phyloP scores from a whole-genome alignment of 177 flowering plant species.

The Vitis hybrid region DNA sequence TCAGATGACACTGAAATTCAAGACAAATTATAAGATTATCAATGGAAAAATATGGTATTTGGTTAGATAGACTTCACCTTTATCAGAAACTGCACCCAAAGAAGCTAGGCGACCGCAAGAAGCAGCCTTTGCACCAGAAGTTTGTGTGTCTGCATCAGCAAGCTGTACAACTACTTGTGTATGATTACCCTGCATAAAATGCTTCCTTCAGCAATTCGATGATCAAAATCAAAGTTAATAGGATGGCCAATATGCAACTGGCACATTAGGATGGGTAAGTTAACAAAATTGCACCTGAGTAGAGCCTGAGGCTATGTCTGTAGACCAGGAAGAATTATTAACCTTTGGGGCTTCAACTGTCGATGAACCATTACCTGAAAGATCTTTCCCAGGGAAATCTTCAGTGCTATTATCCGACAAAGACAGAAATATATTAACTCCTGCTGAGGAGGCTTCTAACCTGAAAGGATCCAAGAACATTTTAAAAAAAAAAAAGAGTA shows the following conservation, averaged over 20 bases:
- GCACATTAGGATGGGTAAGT: background rate
- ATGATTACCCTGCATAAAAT: slow-evolving; percentile 40
- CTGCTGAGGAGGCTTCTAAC: slow-evolving; percentile 72
- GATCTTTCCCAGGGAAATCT: slow-evolving; percentile 19
- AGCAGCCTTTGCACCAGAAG: slow-evolving; percentile 89
- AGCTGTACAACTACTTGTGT: slow-evolving; percentile 47
- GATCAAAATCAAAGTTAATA: slow-evolving; percentile 2
- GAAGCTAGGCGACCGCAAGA: slow-evolving; percentile 81
- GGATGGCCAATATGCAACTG: too few relatives aligned
- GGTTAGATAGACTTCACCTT: slow-evolving; percentile 40
- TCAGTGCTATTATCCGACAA: slow-evolving; percentile 18
- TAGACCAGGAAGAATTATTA: slow-evolving; percentile 27
- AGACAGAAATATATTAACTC: slow-evolving; percentile 51
- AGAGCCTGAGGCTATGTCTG: slow-evolving; percentile 26
- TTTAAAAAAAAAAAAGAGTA: background rate
- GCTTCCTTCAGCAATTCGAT: slow-evolving; percentile 5
- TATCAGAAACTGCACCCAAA: slow-evolving; percentile 60
- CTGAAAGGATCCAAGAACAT: slow-evolving; percentile 30
- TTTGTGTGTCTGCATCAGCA: slow-evolving; percentile 54
- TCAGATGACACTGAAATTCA: background rate
- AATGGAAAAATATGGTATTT: background rate
- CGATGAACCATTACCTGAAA: slow-evolving; percentile 32
- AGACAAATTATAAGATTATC: background rate
- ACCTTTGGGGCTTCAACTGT: slow-evolving; percentile 17
- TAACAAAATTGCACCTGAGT: slow-evolving; percentile 36